phyloP scores from a whole-genome alignment of 2,329 filamentous ascomycete species.

The Fusarium pseudograminearum region DNA sequence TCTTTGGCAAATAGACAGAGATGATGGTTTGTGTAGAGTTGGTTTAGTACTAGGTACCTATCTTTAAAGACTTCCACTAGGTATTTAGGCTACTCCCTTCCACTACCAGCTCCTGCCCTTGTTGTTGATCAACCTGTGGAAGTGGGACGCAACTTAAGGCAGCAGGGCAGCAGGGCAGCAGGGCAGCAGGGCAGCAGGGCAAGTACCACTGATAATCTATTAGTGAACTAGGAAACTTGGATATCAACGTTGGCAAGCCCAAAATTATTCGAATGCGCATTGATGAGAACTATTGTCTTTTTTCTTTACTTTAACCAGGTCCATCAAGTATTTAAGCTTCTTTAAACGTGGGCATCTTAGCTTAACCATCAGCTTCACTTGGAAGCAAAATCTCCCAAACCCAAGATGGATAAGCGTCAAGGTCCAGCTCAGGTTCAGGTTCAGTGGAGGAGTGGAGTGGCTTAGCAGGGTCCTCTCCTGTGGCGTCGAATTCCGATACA shows the following conservation, averaged over 20 bases:
- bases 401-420: conserved; percentile 24
- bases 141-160: conserved; percentile 1
- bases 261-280: neutral
- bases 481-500: conserved; percentile 36
- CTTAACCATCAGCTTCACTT: neutral
- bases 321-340: neutral
- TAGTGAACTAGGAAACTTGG: neutral
- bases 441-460: conserved; percentile 28
- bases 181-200: too few species aligned
- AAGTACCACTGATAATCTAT: neutral
- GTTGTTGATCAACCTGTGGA: neutral
- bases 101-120: neutral
- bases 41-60: too few species aligned
- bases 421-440: conserved; percentile 4
- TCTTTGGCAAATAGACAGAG: neutral
- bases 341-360: neutral
- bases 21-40: neutral
- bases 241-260: neutral
- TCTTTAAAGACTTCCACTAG: neutral
- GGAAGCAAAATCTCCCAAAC: conserved; percentile 7
- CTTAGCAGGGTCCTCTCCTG: conserved; percentile 30
- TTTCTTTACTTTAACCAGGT: neutral
- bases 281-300: neutral
- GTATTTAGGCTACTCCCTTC: neutral
- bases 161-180: too few species aligned